These are phyloP conservation scores for Leccinum aurantiacum DNA, from an alignment of 768 basidiomycete species.

Conservation along the genomic window DNA sequence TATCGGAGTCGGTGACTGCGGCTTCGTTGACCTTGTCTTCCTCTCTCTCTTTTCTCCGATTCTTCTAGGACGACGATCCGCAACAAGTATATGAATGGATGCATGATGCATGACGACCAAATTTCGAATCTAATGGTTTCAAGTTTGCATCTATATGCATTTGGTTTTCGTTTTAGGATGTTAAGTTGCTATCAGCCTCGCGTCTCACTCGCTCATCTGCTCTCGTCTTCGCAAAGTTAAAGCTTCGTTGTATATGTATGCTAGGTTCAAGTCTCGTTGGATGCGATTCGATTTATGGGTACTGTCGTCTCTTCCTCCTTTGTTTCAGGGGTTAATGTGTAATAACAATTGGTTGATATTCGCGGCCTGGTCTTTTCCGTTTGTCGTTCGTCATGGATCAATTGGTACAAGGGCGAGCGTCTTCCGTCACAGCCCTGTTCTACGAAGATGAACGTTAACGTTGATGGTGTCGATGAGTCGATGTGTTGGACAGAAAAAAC, in stretches of 20 bases:
- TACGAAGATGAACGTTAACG: too few relatives aligned
- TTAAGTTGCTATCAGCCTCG: not conserved
- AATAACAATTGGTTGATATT: not conserved
- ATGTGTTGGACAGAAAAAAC: too few relatives aligned
- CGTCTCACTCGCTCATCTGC: not conserved
- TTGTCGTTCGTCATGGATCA: not conserved
- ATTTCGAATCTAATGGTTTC: not conserved
- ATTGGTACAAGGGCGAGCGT: not conserved
- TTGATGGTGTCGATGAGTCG: too few relatives aligned
- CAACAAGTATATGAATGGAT: not conserved
- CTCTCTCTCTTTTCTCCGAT: not conserved
- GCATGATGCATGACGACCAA: not conserved
- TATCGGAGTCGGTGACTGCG: slow-evolving; percentile 25
- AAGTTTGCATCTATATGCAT: not conserved
- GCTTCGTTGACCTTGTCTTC: not conserved
- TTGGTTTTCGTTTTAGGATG: not conserved
- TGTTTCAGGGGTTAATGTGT: not conserved
- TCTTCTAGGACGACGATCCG: not conserved
- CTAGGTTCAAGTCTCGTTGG: not conserved
- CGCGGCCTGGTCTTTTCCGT: not conserved
- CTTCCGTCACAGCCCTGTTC: too few relatives aligned
- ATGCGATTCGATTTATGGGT: not conserved
- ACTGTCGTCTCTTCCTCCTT: not conserved
- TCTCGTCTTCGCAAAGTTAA: not conserved
- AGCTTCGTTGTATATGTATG: not conserved